Conservation (phyloP, 2,329 filamentous ascomycete species). For the Neofusicoccum ribis region DNA sequence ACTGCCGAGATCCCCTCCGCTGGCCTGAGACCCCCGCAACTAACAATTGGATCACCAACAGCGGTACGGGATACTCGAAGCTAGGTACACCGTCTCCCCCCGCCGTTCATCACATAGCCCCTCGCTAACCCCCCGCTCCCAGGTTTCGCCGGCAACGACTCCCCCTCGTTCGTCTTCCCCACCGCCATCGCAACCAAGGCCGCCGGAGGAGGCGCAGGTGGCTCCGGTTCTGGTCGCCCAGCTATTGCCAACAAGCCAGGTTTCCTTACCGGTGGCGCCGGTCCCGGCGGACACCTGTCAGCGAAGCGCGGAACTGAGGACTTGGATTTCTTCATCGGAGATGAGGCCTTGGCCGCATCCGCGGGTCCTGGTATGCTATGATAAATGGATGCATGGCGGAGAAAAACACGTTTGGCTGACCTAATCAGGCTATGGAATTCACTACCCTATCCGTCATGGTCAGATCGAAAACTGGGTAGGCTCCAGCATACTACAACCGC, state of each 20-base stretch:
- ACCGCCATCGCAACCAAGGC: constrained; percentile 97
- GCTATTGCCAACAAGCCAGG: constrained; percentile 93
- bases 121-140: constrained; percentile 37
- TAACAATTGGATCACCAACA: constrained; percentile 51
- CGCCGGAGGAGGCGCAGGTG: constrained; percentile 65
- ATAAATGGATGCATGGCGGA: background rate
- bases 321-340: constrained; percentile 97
- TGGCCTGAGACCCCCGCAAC: constrained; percentile 21
- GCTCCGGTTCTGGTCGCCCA: constrained; percentile 83
- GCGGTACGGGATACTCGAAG: constrained; percentile 99
- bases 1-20: constrained; percentile 18
- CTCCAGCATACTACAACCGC: background rate
- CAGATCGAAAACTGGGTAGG: constrained; percentile 98
- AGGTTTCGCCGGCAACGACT: constrained; percentile 99
- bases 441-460: constrained; percentile 96
- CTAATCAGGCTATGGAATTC: constrained; percentile 80
- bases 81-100: constrained; percentile 67
- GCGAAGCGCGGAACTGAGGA: constrained; percentile 96
- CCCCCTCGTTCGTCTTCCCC: constrained; percentile 97
- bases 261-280: constrained; percentile 88
- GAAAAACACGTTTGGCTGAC: background rate
- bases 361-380: constrained; percentile 69
- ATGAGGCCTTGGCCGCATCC: constrained; percentile 85
- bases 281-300: constrained; percentile 77
- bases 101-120: constrained; percentile 11